These are phyloP conservation scores for Fagopyrum esculentum DNA, from an alignment of 148 eudicot genomes.

Conservation along the genomic window DNA sequence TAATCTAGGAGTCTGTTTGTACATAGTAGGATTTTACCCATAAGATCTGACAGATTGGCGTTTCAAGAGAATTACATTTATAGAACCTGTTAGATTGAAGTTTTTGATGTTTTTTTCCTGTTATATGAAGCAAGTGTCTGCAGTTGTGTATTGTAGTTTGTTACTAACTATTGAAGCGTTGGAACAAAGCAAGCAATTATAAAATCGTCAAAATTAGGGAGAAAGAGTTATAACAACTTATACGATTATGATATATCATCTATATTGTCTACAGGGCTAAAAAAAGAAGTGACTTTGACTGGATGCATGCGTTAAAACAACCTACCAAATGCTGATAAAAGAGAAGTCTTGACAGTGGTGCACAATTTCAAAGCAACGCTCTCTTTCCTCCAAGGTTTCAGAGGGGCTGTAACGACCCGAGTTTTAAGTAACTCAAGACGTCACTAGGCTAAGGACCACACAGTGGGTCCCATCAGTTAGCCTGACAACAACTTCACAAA, in stretches of 20 bases:
- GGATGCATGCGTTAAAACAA: background rate
- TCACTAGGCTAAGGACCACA: too few species aligned
- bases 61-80: background rate
- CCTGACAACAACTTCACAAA: too few species aligned
- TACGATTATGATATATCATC: too few species aligned
- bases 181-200: background rate
- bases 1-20: slow-evolving; percentile 3
- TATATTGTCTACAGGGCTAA: too few species aligned
- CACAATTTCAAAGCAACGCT: background rate
- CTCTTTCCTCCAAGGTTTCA: background rate
- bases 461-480: too few species aligned
- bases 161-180: background rate
- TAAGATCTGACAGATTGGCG: background rate
- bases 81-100: background rate
- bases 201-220: too few species aligned
- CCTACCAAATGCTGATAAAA: background rate
- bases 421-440: too few species aligned
- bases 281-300: background rate
- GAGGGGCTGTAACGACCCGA: too few species aligned
- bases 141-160: background rate
- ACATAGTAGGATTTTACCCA: slow-evolving; percentile 3
- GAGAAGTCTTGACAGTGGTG: background rate
- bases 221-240: too few species aligned
- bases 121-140: background rate
- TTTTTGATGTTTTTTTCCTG: background rate